A percentile compares a stretch with the other conserved stretches of the same genome.
phyloP scores from a whole-genome alignment of 768 basidiomycete species.

The Tulasnella sp. region DNA sequence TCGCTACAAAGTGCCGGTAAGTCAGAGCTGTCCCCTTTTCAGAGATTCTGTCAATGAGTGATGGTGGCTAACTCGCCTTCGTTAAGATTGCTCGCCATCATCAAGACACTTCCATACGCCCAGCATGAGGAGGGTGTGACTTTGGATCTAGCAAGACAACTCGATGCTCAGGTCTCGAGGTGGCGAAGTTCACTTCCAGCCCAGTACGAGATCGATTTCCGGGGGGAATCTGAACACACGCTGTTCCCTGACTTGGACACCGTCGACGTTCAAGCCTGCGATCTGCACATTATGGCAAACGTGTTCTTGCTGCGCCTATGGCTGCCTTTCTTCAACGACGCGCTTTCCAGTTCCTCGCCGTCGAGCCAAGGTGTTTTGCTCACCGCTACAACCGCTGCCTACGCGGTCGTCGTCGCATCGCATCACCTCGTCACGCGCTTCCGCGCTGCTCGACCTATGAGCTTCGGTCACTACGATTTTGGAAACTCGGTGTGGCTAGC shows the following conservation, averaged over 20 bases:
- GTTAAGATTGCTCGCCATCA: slow-evolving; percentile 46
- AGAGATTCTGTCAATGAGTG: slow-evolving; percentile 31
- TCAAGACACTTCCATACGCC: slow-evolving; percentile 44
- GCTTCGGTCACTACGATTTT: slow-evolving; percentile 53
- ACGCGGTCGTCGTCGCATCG: slow-evolving; percentile 47
- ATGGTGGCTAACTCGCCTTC: background rate
- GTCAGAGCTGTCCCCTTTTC: too few species aligned
- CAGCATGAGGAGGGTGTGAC: slow-evolving; percentile 39
- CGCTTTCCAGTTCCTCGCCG: slow-evolving; percentile 7
- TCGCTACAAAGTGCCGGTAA: slow-evolving; percentile 60
- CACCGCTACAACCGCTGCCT: slow-evolving; percentile 62
- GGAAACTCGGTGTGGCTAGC: slow-evolving; percentile 64
- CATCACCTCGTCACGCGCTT: slow-evolving; percentile 39
- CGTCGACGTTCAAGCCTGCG: slow-evolving; percentile 50
- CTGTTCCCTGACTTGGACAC: slow-evolving; percentile 39
- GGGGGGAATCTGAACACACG: slow-evolving; percentile 35
- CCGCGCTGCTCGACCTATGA: slow-evolving; percentile 42
- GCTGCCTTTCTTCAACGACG: slow-evolving; percentile 56
- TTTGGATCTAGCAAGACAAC: slow-evolving; percentile 57
- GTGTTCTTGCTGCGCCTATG: slow-evolving; percentile 61
- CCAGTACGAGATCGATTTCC: slow-evolving; percentile 46
- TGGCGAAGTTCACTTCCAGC: slow-evolving; percentile 54
- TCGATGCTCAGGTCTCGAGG: slow-evolving; percentile 54
- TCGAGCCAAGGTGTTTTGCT: slow-evolving; percentile 33
- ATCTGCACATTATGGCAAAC: slow-evolving; percentile 59